phyloP scores from a whole-genome alignment of 1,284 basidiomycete genomes.

The Pterulicium gracile region DNA sequence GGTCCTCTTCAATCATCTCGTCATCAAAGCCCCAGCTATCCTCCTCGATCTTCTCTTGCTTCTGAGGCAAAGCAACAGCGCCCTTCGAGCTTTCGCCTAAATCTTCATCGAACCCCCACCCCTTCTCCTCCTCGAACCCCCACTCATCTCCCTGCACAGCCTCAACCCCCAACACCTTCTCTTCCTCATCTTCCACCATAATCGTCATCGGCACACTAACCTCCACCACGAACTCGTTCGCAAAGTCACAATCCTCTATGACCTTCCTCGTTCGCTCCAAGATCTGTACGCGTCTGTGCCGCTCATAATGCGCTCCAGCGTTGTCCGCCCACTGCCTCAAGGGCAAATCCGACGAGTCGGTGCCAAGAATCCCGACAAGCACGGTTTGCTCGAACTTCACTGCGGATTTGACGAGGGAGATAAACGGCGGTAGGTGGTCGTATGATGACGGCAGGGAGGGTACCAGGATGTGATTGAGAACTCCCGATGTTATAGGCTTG shows the following conservation, averaged over 20 bases:
- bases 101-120: conserved; percentile 1
- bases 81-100: not conserved
- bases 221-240: not conserved
- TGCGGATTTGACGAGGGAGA: conserved; percentile 42
- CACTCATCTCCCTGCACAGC: conserved; percentile 11
- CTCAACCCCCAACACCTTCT: not conserved
- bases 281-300: conserved; percentile 5
- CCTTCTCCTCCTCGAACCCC: conserved; percentile 18
- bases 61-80: not conserved
- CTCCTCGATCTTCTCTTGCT: conserved; percentile 22
- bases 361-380: conserved; percentile 38
- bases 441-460: conserved; percentile 57
- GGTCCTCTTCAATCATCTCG: conserved; percentile 17
- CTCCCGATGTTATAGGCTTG: conserved; percentile 43
- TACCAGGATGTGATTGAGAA: conserved; percentile 56
- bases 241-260: not conserved
- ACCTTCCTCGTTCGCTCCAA: not conserved
- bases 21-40: conserved; percentile 52
- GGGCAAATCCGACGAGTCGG: conserved; percentile 34
- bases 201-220: not conserved
- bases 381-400: conserved; percentile 53
- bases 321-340: conserved; percentile 53
- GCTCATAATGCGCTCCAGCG: conserved; percentile 59
- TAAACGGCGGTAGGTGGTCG: conserved; percentile 44
- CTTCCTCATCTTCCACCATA: not conserved